Conservation (phyloP, 192 early-diverging fungal species). For the Coemansia asiatica region DNA sequence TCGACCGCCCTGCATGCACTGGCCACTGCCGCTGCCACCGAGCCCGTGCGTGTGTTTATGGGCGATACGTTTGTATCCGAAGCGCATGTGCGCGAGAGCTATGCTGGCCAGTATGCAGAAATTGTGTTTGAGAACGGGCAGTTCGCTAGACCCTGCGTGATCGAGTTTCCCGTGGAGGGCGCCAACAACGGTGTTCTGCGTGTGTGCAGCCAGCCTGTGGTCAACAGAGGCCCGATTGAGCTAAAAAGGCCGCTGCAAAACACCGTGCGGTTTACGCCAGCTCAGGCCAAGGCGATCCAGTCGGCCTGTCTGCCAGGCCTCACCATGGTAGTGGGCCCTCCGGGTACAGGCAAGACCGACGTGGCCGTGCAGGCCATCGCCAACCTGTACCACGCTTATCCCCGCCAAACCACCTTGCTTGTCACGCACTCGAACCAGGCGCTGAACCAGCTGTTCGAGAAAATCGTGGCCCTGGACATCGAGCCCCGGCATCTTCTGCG, state of each 20-base stretch:
- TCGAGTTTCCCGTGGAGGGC: conserved; percentile 61
- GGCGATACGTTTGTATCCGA: conserved; percentile 86
- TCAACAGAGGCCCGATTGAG: conserved; percentile 74
- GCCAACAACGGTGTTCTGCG: conserved; percentile 21
- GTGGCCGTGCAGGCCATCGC: conserved; percentile 95
- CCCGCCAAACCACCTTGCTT: conserved; percentile 85
- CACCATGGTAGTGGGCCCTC: conserved; percentile 94
- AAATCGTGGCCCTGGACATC: conserved; percentile 88
- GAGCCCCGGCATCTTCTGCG: conserved; percentile 92
- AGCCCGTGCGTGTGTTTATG: conserved; percentile 68
- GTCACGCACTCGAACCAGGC: conserved; percentile 98
- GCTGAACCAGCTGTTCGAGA: conserved; percentile 98
- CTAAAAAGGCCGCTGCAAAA: conserved; percentile 71
- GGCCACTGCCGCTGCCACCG: conserved; percentile 52
- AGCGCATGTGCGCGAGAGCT: conserved; percentile 71
- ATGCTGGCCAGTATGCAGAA: conserved; percentile 40
- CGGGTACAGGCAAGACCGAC: conserved; percentile 98
- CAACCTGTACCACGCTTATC: conserved; percentile 91
- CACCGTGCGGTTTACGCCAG: conserved; percentile 78
- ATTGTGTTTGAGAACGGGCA: background rate
- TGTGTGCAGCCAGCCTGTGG: conserved; percentile 64
- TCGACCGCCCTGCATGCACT: conserved; percentile 54
- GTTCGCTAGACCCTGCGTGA: conserved; percentile 64
- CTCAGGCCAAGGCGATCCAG: conserved; percentile 82
- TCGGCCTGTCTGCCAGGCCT: conserved; percentile 85